Evolutionary conservation across 169 alveolate species (phyloP).

Genomic region (Amoebophrya sp.): DNA sequence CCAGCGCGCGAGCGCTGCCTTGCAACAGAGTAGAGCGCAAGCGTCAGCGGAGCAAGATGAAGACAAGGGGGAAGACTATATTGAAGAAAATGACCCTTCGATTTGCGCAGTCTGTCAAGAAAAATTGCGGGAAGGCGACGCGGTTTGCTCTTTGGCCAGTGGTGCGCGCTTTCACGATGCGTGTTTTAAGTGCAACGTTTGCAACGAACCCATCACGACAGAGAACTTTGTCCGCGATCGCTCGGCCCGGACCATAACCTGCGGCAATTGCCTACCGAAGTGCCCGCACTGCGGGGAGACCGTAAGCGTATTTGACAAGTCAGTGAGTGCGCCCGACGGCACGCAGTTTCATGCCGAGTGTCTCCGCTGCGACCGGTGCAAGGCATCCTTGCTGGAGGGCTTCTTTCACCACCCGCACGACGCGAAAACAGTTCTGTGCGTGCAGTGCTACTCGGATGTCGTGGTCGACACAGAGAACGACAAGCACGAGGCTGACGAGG

Average conservation of each 20-base stretch:
- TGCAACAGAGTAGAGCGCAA: no score
- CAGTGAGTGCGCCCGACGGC: no score
- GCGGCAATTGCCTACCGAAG: not conserved
- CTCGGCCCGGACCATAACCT: not conserved
- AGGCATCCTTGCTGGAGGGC: not conserved
- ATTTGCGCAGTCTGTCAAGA: not conserved
- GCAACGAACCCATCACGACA: not conserved
- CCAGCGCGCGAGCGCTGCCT: no score
- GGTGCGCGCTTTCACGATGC: not conserved
- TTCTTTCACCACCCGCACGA: not conserved
- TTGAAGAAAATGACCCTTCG: no score
- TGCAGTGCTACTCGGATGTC: not conserved
- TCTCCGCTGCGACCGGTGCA: no score
- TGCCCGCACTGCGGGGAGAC: not conserved
- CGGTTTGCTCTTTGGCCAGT: not conserved
- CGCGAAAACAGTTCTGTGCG: not conserved
- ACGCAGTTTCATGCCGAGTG: no score
- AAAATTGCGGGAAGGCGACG: not conserved
- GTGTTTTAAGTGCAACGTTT: not conserved
- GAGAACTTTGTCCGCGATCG: not conserved
- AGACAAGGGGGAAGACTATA: no score
- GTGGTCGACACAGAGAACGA: not conserved
- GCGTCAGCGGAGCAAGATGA: no score
- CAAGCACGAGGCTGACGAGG: not conserved
- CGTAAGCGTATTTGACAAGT: no score